Evolutionary conservation across 345 rosid species (phyloP), one percentile per base, ranked within the genome.

Genomic region (Boechera retrofracta): DNA sequence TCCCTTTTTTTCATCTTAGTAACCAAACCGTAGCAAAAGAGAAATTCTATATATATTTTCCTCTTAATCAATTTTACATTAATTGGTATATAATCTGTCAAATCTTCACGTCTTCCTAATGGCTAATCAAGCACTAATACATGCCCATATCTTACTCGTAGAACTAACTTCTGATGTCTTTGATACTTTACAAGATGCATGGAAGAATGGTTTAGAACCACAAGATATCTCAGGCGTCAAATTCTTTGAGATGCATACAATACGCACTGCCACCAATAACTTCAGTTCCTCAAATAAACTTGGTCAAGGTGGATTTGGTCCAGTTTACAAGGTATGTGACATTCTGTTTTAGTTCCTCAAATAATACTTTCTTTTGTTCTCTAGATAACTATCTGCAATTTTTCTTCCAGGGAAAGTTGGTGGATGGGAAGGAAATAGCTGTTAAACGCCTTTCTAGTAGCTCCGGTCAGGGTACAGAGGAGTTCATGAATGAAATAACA

Each of bases 391-490:
- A 60, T 58, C 48, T 60, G 53, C 57, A 38, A 44, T 15, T 24
- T 52, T 24, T 52, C 65, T 66, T 41, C 5, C 80, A 85, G 89
- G 89, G 89, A 57, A 24, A 53, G 26, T 75, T 85, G 32, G 10
- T 24, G 36, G 79, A 53, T 77, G 86, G 84, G 62, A 75, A 76
- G 69, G 86, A 85, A 73, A 85, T 86, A 73, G 87, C 87, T 5
- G 84, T 83, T 60, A 86, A 82, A 75, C 84, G 89, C 64, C 68
- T 87, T 10, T 76, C 91, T 5, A 79, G 80, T 54, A 45, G 80
- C 76, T 86, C 86, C 0, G 83, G 82, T 38, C 89, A 87, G 54
- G 89, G 91, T 41, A 56, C 42, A 47, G 58, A 61, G 16, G 89
- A 87, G 77, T 86, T 87, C 71, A 83, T 66, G 81, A 87, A 80